These are phyloP conservation scores for Rosa hybrid DNA, from an alignment of 331 rosid species.

Conservation along the genomic window DNA sequence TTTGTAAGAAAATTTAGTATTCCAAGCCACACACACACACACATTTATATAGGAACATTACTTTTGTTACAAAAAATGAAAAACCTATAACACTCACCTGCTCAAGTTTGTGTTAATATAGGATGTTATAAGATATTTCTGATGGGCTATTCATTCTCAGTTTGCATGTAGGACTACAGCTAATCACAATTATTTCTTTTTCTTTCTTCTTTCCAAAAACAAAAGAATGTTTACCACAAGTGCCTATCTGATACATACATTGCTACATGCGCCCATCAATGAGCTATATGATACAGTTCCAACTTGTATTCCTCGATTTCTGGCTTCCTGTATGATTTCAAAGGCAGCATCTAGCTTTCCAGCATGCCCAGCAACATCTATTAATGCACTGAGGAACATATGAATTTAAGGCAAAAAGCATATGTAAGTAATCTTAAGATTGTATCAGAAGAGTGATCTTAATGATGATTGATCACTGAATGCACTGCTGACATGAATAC, in stretches of 20 bases:
- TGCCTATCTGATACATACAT: slow-evolving; percentile 58
- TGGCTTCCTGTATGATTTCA: slow-evolving; percentile 67
- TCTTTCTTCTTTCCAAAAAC: neutral
- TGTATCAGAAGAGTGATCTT: slow-evolving; percentile 20
- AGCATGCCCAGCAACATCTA: slow-evolving; percentile 97
- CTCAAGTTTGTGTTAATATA: too few relatives aligned
- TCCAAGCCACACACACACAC: too few relatives aligned
- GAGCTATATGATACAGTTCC: slow-evolving; percentile 85
- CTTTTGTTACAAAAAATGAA: too few relatives aligned
- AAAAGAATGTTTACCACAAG: slow-evolving; percentile 18
- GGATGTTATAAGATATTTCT: too few relatives aligned
- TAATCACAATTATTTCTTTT: too few relatives aligned
- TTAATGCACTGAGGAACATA: slow-evolving; percentile 93
- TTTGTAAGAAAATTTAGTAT: too few relatives aligned
- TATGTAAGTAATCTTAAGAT: slow-evolving; percentile 22
- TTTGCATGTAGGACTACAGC: too few relatives aligned
- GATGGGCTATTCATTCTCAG: too few relatives aligned
- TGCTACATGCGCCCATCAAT: slow-evolving; percentile 98
- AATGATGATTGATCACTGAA: slow-evolving; percentile 19
- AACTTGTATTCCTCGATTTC: slow-evolving; percentile 50
- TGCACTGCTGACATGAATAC: slow-evolving; percentile 20
- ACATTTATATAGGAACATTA: too few relatives aligned
- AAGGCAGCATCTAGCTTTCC: slow-evolving; percentile 91
- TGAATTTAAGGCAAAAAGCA: slow-evolving; percentile 41
- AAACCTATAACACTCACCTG: too few relatives aligned